These are phyloP conservation scores for Xylaria longipes DNA, from an alignment of 495 filamentous ascomycete genomes.

Conservation along the genomic window DNA sequence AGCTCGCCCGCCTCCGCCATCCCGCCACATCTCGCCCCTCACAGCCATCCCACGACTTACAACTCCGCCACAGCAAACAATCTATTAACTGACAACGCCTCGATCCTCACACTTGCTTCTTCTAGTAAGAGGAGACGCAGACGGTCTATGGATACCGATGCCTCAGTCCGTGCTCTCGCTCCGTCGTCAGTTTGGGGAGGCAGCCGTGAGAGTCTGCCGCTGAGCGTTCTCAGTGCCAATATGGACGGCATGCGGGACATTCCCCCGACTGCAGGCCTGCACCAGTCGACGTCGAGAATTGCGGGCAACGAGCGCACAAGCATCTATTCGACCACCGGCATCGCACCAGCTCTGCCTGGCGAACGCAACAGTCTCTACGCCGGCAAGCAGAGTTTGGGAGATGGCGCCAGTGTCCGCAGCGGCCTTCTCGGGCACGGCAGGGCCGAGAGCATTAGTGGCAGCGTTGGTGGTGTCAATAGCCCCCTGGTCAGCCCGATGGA, in stretches of 20 bases:
- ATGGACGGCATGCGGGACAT: slow-evolving; percentile 54
- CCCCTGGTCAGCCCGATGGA: slow-evolving; percentile 66
- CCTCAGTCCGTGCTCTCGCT: slow-evolving; percentile 89
- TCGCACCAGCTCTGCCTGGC: slow-evolving; percentile 66
- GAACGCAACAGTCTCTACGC: slow-evolving; percentile 86
- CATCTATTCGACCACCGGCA: slow-evolving; percentile 82
- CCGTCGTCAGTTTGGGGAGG: slow-evolving; percentile 93
- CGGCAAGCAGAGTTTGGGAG: slow-evolving; percentile 69
- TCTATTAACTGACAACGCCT: slow-evolving; percentile 90
- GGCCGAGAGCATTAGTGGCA: slow-evolving; percentile 82
- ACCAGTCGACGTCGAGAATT: slow-evolving; percentile 67
- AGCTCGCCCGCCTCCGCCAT: slow-evolving; percentile 77
- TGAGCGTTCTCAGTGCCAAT: slow-evolving; percentile 85
- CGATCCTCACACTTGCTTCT: slow-evolving; percentile 93
- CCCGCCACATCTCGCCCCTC: slow-evolving; percentile 73
- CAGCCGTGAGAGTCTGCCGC: slow-evolving; percentile 81
- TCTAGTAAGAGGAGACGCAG: slow-evolving; percentile 89
- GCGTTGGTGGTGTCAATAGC: slow-evolving; percentile 69
- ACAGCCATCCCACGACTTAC: slow-evolving; percentile 81
- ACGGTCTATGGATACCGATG: slow-evolving; percentile 93
- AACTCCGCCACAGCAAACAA: slow-evolving; percentile 89
- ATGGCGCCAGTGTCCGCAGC: slow-evolving; percentile 80
- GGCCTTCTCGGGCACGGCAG: slow-evolving; percentile 76
- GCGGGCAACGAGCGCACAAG: slow-evolving; percentile 80
- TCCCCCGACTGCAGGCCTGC: slow-evolving; percentile 48